A percentile compares a stretch with the other conserved stretches of the same genome.
Evolutionary conservation across 768 basidiomycete genomes (phyloP).

Genomic region (Rhodotorula diobovata): DNA sequence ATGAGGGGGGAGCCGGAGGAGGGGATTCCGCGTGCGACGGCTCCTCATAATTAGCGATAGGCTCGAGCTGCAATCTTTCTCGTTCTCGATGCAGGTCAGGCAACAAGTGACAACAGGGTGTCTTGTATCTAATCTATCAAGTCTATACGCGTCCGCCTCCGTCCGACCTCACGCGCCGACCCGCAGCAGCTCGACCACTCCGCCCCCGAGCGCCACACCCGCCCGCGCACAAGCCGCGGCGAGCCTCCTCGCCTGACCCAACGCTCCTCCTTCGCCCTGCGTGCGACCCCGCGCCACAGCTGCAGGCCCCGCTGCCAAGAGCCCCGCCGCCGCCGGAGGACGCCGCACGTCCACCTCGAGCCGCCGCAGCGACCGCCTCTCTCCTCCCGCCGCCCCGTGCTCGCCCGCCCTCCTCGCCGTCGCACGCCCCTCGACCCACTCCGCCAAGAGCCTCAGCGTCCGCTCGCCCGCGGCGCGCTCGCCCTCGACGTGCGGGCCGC

Average conservation of each 20-base stretch:
- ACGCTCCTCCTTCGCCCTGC: not conserved
- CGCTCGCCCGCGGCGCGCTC: not conserved
- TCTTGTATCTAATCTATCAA: no score
- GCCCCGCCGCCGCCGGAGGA: not conserved
- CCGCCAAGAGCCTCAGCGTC: not conserved
- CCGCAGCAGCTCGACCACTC: not conserved
- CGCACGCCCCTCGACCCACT: not conserved
- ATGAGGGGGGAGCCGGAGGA: no score
- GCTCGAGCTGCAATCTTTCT: no score
- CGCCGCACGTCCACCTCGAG: not conserved
- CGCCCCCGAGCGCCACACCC: not conserved
- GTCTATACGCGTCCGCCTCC: no score
- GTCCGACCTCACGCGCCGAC: no score
- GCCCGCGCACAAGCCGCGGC: not conserved
- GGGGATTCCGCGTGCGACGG: no score
- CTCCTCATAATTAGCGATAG: no score
- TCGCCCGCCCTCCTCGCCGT: not conserved
- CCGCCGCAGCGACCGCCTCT: not conserved
- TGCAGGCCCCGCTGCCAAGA: not conserved
- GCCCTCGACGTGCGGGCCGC: not conserved
- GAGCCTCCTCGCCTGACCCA: not conserved
- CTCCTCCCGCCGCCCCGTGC: not conserved
- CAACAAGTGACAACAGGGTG: no score
- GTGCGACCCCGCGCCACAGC: no score
- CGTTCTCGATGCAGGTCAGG: no score